Conservation (phyloP, 345 rosid genomes). For the Eucalyptus guilfoylei region DNA sequence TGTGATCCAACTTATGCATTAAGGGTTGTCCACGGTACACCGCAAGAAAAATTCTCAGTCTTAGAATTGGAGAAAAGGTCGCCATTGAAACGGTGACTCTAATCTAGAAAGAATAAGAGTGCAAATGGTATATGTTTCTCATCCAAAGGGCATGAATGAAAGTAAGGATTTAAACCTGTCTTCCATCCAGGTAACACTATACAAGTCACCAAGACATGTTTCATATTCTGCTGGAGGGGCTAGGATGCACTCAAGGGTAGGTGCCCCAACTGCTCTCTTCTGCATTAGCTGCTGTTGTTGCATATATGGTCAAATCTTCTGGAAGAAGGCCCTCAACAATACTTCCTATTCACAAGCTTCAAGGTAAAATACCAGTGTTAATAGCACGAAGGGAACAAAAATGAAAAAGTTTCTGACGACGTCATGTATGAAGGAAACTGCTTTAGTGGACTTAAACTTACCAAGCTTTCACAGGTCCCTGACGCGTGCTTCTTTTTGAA, state of each 20-base stretch:
- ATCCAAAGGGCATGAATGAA: neutral
- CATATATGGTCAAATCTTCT: conserved; percentile 75
- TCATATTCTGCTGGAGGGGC: conserved; percentile 81
- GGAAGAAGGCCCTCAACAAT: conserved; percentile 95
- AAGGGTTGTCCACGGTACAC: neutral
- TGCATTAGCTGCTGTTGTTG: conserved; percentile 87
- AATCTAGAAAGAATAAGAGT: neutral
- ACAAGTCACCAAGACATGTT: conserved; percentile 96
- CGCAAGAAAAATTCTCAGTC: neutral
- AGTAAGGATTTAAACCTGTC: conserved; percentile 41
- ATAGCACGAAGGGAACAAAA: neutral
- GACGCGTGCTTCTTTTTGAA: conserved; percentile 7
- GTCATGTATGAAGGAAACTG: neutral
- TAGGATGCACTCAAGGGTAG: conserved; percentile 74
- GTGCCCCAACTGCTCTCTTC: conserved; percentile 94
- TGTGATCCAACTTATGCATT: neutral
- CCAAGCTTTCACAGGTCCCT: conserved; percentile 25
- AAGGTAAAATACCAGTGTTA: conserved; percentile 50
- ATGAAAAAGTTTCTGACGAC: neutral
- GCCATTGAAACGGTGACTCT: neutral
- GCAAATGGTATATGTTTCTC: neutral
- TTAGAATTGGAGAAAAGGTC: neutral
- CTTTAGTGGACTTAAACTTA: neutral
- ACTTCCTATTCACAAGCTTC: conserved; percentile 98
- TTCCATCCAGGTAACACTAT: conserved; percentile 96